phyloP scores from a whole-genome alignment of 2,329 filamentous ascomycete genomes.

The Thielaviopsis populi region DNA sequence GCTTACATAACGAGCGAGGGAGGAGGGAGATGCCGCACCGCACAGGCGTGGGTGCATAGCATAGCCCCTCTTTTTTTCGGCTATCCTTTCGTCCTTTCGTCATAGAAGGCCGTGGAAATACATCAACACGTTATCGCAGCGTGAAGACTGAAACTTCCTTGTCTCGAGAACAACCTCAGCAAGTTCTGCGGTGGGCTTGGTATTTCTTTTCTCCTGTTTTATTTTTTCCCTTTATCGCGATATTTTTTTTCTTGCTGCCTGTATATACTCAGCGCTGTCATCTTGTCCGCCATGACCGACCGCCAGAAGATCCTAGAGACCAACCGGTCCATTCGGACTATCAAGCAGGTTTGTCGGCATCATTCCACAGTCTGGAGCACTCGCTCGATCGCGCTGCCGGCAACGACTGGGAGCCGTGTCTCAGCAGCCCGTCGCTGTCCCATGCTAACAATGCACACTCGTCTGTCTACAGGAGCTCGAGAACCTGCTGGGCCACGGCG shows the following conservation, averaged over 20 bases:
- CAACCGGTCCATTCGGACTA: conserved; percentile 73
- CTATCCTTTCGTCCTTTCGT: background rate
- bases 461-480: conserved; percentile 59
- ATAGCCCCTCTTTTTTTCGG: conserved; percentile 8
- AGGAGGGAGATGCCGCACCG: background rate
- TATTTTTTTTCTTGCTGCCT: background rate
- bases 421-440: too few relatives aligned
- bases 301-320: conserved; percentile 50
- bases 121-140: background rate
- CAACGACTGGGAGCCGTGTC: background rate
- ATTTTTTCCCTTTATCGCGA: background rate
- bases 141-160: background rate
- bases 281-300: conserved; percentile 22
- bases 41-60: background rate
- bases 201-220: background rate
- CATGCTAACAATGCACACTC: background rate
- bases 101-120: background rate
- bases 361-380: background rate
- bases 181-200: background rate
- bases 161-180: background rate
- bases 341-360: conserved; percentile 55
- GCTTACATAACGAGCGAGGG: background rate
- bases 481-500: conserved; percentile 65
- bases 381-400: background rate
- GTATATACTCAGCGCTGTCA: background rate